A percentile compares a stretch with the other conserved stretches of the same genome.
Conservation (phyloP, 106 monocot species). For the Platanthera zijinensis region DNA sequence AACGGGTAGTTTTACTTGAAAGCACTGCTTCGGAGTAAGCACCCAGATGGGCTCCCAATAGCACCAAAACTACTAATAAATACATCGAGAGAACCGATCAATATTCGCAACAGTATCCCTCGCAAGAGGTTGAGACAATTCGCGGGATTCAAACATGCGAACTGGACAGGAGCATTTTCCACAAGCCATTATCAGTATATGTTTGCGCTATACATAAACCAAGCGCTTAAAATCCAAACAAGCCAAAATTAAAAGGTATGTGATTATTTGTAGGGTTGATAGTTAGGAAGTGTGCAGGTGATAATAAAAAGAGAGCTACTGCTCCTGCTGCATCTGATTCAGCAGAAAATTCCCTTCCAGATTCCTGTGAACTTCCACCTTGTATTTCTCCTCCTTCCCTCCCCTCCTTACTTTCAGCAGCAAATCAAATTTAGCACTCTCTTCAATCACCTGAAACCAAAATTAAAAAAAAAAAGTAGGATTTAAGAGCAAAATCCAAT, state of each 20-base stretch:
- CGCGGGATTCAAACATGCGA: no score
- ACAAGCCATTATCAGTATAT: no score
- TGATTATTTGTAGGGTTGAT: background rate
- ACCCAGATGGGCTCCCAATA: no score
- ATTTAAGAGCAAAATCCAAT: background rate
- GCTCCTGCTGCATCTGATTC: slow-evolving; percentile 57
- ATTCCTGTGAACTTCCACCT: slow-evolving; percentile 88
- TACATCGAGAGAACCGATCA: no score
- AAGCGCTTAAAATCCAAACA: background rate
- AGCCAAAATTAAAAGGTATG: background rate
- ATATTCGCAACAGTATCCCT: no score
- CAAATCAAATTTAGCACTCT: slow-evolving; percentile 69
- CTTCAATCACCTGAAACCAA: slow-evolving; percentile 58
- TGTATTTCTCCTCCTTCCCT: slow-evolving; percentile 71
- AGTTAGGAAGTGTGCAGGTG: background rate
- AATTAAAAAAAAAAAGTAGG: background rate
- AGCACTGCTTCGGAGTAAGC: no score
- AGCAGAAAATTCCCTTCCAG: slow-evolving; percentile 60
- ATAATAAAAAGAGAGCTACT: slow-evolving; percentile 8
- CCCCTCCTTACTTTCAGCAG: slow-evolving; percentile 83
- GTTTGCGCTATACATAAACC: no score
- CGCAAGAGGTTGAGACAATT: no score
- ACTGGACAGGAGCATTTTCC: no score
- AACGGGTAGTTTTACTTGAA: no score
- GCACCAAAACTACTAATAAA: no score